Conservation (phyloP, 176 grass and related monocot genomes). For the Oryza glumipatula region DNA sequence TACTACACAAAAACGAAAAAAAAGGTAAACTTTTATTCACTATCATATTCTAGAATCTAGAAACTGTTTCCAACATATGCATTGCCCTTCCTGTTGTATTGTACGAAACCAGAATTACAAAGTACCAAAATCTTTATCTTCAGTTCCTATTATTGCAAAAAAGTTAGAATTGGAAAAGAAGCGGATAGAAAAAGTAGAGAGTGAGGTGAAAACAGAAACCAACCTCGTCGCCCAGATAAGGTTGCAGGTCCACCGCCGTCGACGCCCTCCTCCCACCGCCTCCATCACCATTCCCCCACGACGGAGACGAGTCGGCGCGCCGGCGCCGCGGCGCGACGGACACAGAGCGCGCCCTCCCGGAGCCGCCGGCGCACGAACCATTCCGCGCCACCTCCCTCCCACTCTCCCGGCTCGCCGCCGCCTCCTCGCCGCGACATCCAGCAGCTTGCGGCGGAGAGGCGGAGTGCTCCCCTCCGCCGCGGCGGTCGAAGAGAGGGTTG, state of each 20-base stretch:
- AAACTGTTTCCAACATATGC: not conserved
- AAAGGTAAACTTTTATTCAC: not conserved
- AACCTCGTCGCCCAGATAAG: constrained; percentile 37
- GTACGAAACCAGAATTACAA: not conserved
- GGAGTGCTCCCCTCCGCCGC: too few relatives aligned
- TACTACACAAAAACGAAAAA: not conserved
- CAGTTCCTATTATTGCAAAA: not conserved
- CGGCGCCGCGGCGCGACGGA: constrained; percentile 46
- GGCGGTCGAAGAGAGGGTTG: constrained; percentile 53
- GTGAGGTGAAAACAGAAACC: not conserved
- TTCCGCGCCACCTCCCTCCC: constrained; percentile 37
- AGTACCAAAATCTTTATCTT: not conserved
- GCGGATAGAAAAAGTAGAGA: not conserved
- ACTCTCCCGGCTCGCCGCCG: not conserved
- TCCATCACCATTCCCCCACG: not conserved
- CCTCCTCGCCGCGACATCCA: not conserved
- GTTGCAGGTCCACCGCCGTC: not conserved
- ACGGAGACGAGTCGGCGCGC: not conserved
- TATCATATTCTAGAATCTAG: not conserved
- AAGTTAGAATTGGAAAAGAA: not conserved
- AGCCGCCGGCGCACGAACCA: not conserved
- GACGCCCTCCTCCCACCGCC: not conserved
- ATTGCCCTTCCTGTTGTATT: not conserved
- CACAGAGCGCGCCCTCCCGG: constrained; percentile 42
- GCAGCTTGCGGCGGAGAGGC: too few relatives aligned